phyloP scores from a whole-genome alignment of 352 stramenopile species.

The Globisporangium lucens region DNA sequence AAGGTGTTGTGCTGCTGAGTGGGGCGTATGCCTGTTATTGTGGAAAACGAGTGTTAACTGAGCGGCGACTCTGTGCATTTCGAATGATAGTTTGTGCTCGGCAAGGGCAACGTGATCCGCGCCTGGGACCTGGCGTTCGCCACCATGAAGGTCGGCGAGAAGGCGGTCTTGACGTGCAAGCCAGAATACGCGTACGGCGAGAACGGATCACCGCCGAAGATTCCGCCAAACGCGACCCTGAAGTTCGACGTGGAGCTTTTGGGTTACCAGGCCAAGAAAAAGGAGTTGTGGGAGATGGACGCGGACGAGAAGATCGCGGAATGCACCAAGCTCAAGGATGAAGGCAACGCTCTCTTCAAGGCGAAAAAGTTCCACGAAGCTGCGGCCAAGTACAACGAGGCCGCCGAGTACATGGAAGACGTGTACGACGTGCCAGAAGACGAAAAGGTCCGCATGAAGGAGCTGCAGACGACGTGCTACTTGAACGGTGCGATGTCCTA shows the following conservation, averaged over 20 bases:
- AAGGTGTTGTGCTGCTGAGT: not conserved
- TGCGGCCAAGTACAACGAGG: constrained; percentile 81
- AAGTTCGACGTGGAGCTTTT: constrained; percentile 97
- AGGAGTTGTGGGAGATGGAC: constrained; percentile 93
- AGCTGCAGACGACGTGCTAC: constrained; percentile 86
- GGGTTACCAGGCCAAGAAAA: constrained; percentile 92
- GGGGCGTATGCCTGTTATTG: not conserved
- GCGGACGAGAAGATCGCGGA: constrained; percentile 81
- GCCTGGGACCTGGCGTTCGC: constrained; percentile 87
- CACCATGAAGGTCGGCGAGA: constrained; percentile 96
- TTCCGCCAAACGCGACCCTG: constrained; percentile 91
- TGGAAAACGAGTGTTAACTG: not conserved
- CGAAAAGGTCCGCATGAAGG: constrained; percentile 84
- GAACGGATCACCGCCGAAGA: constrained; percentile 90
- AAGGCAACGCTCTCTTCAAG: constrained; percentile 93
- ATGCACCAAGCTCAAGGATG: constrained; percentile 85
- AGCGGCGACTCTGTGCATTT: not conserved
- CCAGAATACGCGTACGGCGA: constrained; percentile 94
- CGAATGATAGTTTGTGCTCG: constrained; percentile 64
- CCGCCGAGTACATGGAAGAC: constrained; percentile 81
- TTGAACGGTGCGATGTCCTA: constrained; percentile 95
- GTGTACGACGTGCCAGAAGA: constrained; percentile 86
- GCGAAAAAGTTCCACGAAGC: constrained; percentile 83
- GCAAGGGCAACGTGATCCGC: constrained; percentile 89
- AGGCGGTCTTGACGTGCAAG: constrained; percentile 90